Evolutionary conservation across 176 grass and related monocot species (phyloP).

Genomic region (Musa troglodytarum): DNA sequence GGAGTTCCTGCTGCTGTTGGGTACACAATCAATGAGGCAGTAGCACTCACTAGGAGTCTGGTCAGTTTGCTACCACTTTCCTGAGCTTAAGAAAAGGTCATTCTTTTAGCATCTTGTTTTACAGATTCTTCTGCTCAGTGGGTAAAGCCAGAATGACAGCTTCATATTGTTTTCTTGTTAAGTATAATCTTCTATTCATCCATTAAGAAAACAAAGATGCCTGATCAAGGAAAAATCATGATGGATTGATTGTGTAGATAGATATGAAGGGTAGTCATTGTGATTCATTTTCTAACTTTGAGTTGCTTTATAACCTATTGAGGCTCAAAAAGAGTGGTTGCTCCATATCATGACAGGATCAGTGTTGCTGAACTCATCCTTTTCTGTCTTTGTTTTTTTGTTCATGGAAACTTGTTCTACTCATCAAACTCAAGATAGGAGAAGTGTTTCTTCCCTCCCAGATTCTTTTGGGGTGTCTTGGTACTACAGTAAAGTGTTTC

Average conservation of each 20-base stretch:
- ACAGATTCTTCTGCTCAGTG: not conserved
- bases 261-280: not conserved
- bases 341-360: not conserved
- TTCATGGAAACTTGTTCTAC: not conserved
- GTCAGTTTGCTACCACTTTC: constrained; percentile 35
- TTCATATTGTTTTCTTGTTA: not conserved
- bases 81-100: not conserved
- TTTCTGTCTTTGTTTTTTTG: not conserved
- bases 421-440: not conserved
- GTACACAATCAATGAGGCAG: constrained; percentile 87
- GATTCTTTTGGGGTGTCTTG: not conserved
- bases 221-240: not conserved
- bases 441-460: not conserved
- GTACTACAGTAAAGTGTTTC: too few relatives aligned
- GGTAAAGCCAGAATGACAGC: not conserved
- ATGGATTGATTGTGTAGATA: not conserved
- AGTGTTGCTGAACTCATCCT: not conserved
- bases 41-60: constrained; percentile 84
- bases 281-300: not conserved
- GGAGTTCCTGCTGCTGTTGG: constrained; percentile 85
- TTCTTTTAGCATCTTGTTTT: not conserved
- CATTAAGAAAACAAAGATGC: not conserved
- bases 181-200: not conserved
- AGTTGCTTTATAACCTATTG: not conserved
- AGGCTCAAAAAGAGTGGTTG: not conserved